phyloP scores from a whole-genome alignment of 108 stramenopile species.

The Skeletonema grethae region DNA sequence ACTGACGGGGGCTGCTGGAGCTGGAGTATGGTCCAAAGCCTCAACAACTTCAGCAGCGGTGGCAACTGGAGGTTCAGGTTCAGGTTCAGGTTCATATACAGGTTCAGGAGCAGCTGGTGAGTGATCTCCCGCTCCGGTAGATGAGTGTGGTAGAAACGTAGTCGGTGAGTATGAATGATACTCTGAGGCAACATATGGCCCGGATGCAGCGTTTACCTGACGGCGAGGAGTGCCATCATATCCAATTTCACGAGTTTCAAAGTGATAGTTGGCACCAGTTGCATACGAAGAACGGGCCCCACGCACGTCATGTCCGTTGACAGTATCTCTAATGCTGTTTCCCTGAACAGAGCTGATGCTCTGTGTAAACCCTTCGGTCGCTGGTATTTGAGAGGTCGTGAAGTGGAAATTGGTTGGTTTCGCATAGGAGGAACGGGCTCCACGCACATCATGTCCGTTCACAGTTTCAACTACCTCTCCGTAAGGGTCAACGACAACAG shows the following conservation, averaged over 20 bases:
- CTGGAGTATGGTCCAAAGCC: neutral
- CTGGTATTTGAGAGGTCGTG: neutral
- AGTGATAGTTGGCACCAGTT: neutral
- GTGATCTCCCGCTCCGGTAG: conserved; percentile 17
- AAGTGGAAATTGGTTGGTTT: neutral
- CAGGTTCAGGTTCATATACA: too few species aligned
- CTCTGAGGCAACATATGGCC: neutral
- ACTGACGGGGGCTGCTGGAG: neutral
- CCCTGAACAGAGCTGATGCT: neutral
- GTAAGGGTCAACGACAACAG: neutral
- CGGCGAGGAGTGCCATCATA: conserved; percentile 6
- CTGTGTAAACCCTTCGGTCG: too few species aligned
- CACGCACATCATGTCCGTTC: neutral
- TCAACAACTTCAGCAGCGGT: neutral
- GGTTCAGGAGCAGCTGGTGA: neutral
- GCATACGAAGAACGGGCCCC: conserved; percentile 3
- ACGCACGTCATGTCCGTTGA: conserved; percentile 1
- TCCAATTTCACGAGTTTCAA: conserved; percentile 2
- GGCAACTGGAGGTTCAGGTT: neutral
- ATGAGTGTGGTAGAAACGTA: conserved; percentile 21
- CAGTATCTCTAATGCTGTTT: neutral
- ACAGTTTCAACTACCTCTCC: neutral
- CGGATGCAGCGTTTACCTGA: neutral
- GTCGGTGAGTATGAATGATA: neutral
- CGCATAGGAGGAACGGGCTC: neutral